These are phyloP conservation scores for Fusarium sp. DNA, from an alignment of 2,329 filamentous ascomycete genomes.

Conservation along the genomic window DNA sequence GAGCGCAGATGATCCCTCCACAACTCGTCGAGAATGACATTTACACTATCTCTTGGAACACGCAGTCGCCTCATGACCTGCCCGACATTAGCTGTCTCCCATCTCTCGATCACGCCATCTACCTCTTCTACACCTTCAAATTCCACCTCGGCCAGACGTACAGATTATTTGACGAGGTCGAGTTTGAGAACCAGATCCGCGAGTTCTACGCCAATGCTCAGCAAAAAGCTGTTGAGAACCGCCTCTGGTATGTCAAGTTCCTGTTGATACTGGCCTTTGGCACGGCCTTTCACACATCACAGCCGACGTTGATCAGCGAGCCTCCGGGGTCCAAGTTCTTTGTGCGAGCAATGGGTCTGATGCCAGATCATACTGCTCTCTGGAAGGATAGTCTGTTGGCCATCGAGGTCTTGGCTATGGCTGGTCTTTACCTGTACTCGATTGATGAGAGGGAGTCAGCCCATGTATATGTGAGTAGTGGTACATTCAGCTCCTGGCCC, in stretches of 20 bases:
- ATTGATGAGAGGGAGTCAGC: slow-evolving; percentile 53
- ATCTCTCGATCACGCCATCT: slow-evolving; percentile 49
- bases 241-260: slow-evolving; percentile 64
- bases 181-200: slow-evolving; percentile 45
- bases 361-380: slow-evolving; percentile 49
- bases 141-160: slow-evolving; percentile 54
- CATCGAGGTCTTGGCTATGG: slow-evolving; percentile 52
- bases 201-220: slow-evolving; percentile 39
- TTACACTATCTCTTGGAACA: slow-evolving; percentile 44
- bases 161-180: slow-evolving; percentile 49
- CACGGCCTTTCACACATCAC: slow-evolving; percentile 41
- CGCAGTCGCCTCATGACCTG: slow-evolving; percentile 17
- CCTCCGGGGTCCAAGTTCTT: slow-evolving; percentile 49
- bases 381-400: slow-evolving; percentile 54
- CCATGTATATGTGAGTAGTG: slow-evolving; percentile 42
- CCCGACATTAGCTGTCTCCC: slow-evolving; percentile 51
- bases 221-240: slow-evolving; percentile 31
- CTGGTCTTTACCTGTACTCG: slow-evolving; percentile 53
- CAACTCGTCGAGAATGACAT: slow-evolving; percentile 45
- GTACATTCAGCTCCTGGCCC: accelerated
- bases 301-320: slow-evolving; percentile 43
- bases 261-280: slow-evolving; percentile 60
- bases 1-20: slow-evolving; percentile 31
- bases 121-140: slow-evolving; percentile 51
- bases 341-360: slow-evolving; percentile 50